Conservation (phyloP, 768 basidiomycete genomes). For the Agaricus blazei region DNA sequence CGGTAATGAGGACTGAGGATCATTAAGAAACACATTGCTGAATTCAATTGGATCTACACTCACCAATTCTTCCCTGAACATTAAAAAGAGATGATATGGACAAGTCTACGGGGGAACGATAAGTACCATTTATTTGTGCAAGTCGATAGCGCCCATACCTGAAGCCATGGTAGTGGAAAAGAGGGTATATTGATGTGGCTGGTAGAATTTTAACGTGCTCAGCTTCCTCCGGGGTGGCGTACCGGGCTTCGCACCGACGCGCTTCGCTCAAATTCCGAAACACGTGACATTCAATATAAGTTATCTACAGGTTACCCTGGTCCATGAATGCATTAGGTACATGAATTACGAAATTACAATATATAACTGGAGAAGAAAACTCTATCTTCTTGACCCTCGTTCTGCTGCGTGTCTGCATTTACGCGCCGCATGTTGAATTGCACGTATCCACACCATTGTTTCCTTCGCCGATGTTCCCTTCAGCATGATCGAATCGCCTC, state of each 20-base stretch:
- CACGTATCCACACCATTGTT: slow-evolving; percentile 29
- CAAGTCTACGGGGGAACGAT: slow-evolving; percentile 34
- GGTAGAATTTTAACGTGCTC: background rate
- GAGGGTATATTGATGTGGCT: background rate
- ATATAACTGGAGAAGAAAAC: too few species aligned
- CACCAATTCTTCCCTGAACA: slow-evolving; percentile 14
- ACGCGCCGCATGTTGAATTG: slow-evolving; percentile 33
- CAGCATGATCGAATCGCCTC: slow-evolving; percentile 64
- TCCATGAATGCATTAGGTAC: background rate
- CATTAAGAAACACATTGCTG: background rate
- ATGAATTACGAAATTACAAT: too few species aligned
- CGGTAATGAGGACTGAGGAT: slow-evolving; percentile 65
- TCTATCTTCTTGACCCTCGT: slow-evolving; percentile 22
- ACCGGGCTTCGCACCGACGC: too few species aligned
- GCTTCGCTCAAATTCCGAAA: background rate
- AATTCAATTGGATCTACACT: too few species aligned
- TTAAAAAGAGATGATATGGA: slow-evolving; percentile 28
- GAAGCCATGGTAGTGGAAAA: slow-evolving; percentile 13
- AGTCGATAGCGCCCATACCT: slow-evolving; percentile 11
- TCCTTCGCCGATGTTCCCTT: slow-evolving; percentile 55
- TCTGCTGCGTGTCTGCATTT: slow-evolving; percentile 43
- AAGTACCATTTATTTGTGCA: slow-evolving; percentile 2
- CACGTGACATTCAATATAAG: slow-evolving; percentile 9
- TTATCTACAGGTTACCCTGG: background rate
- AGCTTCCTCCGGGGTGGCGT: too few species aligned